phyloP scores from a whole-genome alignment of 306 rosid species.

The Luffa aegyptiaca region DNA sequence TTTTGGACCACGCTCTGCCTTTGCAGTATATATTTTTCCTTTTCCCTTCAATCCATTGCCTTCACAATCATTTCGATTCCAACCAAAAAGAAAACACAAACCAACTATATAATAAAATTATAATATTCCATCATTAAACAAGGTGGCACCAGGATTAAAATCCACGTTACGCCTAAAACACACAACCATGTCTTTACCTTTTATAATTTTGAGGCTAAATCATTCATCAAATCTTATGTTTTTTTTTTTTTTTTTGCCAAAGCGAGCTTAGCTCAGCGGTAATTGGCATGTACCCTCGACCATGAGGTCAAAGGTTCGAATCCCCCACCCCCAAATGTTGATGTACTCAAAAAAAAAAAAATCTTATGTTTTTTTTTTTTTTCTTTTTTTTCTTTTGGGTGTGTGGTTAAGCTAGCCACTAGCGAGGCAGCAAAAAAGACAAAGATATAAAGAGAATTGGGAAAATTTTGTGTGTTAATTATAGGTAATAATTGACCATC shows the following conservation, averaged over 20 bases:
- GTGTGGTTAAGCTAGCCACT: not conserved
- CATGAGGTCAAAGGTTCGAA: no score
- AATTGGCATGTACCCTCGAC: no score
- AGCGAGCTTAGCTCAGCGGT: no score
- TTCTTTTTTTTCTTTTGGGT: not conserved
- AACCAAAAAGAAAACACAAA: not conserved
- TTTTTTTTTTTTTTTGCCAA: not conserved
- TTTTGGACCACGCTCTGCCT: not conserved
- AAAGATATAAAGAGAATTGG: not conserved
- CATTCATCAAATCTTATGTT: not conserved
- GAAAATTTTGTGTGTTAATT: not conserved
- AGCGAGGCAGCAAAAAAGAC: not conserved
- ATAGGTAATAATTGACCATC: not conserved
- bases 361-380: not conserved
- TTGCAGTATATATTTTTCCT: no score
- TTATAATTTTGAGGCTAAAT: not conserved
- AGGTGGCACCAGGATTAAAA: not conserved
- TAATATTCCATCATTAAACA: not conserved
- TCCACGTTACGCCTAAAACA: not conserved
- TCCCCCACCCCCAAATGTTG: no score
- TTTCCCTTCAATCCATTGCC: not conserved
- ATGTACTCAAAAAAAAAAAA: no score
- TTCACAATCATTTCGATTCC: not conserved
- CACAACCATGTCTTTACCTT: not conserved
- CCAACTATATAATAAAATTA: not conserved